A percentile compares a stretch with the other conserved stretches of the same genome.
Evolutionary conservation across 176 grass and related monocot species (phyloP).

Genomic region (Carex pumila): DNA sequence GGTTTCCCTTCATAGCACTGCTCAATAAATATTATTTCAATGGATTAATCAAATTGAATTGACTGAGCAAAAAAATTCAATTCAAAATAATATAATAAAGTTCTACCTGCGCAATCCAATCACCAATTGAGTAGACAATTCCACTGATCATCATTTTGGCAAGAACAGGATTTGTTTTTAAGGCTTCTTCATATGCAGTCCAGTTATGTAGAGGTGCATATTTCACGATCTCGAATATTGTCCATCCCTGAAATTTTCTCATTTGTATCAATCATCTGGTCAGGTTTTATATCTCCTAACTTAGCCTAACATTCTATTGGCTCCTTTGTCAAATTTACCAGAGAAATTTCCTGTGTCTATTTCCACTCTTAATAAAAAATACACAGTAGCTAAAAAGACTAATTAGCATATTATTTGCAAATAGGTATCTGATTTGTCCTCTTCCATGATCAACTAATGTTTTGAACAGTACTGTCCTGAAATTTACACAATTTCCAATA

Average conservation of each 20-base stretch:
- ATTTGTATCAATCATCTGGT: neutral
- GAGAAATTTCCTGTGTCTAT: neutral
- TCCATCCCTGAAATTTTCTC: conserved; percentile 59
- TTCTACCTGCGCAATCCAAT: conserved; percentile 93
- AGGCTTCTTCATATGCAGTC: conserved; percentile 86
- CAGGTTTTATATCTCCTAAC: neutral
- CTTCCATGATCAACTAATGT: neutral
- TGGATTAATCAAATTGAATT: neutral
- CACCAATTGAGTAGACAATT: conserved; percentile 84
- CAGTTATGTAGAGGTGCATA: conserved; percentile 96
- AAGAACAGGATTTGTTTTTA: conserved; percentile 84
- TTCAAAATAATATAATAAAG: neutral
- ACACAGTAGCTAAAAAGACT: neutral
- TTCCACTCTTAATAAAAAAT: neutral
- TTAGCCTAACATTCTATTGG: neutral
- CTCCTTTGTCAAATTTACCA: neutral
- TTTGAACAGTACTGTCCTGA: neutral
- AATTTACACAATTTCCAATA: neutral
- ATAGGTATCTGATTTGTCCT: neutral
- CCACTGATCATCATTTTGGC: conserved; percentile 99
- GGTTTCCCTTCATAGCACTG: conserved; percentile 95
- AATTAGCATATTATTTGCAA: neutral
- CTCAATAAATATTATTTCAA: neutral
- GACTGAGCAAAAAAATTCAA: neutral
- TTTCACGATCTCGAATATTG: conserved; percentile 78